These are phyloP conservation scores for Globisporangium cylindrosporum DNA, from an alignment of 352 stramenopile genomes.

Conservation along the genomic window DNA sequence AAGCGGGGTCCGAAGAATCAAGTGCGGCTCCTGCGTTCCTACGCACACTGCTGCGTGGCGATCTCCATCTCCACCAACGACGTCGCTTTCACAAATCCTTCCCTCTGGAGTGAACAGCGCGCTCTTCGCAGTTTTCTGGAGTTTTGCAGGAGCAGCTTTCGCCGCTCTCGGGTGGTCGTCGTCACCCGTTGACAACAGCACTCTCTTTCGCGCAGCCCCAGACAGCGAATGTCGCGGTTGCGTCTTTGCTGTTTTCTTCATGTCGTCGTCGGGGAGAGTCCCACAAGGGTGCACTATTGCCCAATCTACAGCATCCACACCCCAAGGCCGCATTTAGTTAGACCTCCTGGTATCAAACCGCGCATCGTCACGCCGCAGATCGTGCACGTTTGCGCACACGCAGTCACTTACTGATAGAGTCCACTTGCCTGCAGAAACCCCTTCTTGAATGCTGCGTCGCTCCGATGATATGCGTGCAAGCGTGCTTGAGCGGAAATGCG, in stretches of 20 bases:
- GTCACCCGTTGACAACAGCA: neutral
- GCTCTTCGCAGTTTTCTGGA: slow-evolving; percentile 1
- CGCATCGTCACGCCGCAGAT: neutral
- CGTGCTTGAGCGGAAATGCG: slow-evolving; percentile 1
- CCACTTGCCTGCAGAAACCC: neutral
- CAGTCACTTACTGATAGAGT: neutral
- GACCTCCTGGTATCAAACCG: neutral
- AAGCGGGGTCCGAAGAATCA: neutral
- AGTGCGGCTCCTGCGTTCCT: neutral
- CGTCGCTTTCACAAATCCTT: neutral
- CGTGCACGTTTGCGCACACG: neutral
- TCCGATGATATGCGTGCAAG: neutral
- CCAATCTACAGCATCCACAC: neutral
- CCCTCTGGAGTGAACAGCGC: neutral
- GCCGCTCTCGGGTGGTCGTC: neutral
- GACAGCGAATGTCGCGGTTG: neutral
- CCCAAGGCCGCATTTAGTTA: neutral
- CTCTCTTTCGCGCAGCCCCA: neutral
- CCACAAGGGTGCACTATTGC: neutral
- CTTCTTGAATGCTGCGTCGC: neutral
- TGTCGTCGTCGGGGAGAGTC: neutral
- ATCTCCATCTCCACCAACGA: neutral
- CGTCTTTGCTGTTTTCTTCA: neutral
- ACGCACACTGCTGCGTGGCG: neutral
- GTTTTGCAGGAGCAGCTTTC: neutral